These are phyloP conservation scores for Pelargonium australe DNA, from an alignment of 441 rosid genomes.

Conservation along the genomic window DNA sequence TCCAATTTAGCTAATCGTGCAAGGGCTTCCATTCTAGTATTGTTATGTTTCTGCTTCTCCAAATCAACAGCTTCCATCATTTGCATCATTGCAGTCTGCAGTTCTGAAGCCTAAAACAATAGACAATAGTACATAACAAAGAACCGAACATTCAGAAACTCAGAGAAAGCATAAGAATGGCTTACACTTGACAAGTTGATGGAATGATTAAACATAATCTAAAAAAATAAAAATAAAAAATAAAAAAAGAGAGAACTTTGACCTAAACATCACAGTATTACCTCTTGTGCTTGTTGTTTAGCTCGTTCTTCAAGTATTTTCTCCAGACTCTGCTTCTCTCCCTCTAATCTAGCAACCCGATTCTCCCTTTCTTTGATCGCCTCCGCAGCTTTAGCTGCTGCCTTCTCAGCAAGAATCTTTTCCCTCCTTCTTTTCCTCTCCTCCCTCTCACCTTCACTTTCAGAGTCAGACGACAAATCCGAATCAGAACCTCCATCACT, in stretches of 20 bases:
- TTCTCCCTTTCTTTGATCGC: constrained; percentile 82
- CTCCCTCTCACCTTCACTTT: constrained; percentile 74
- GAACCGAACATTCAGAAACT: not conserved
- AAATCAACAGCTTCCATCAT: constrained; percentile 83
- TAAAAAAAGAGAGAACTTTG: not conserved
- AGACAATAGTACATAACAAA: constrained; percentile 2
- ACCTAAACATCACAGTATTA: constrained; percentile 21
- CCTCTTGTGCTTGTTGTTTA: constrained; percentile 92
- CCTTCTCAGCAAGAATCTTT: constrained; percentile 69
- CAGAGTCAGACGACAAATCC: constrained; percentile 66
- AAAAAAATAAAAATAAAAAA: not conserved
- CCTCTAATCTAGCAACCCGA: constrained; percentile 83
- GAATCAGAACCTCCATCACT: constrained; percentile 50
- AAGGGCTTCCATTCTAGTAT: constrained; percentile 89
- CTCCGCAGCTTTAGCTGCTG: constrained; percentile 68
- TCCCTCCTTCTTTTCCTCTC: constrained; percentile 62
- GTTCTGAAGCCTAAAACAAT: constrained; percentile 64
- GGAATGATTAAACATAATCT: constrained; percentile 4
- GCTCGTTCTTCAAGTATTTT: constrained; percentile 91
- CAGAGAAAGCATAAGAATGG: not conserved
- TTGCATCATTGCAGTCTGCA: constrained; percentile 88
- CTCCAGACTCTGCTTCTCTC: constrained; percentile 92
- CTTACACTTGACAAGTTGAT: not conserved
- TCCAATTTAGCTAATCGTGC: constrained; percentile 68
- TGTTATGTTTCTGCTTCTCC: constrained; percentile 91